Percentiles rank a stretch among this genome's conserved stretches.
Evolutionary conservation across 768 basidiomycete species (phyloP).

Genomic region (Lactarius vividus): DNA sequence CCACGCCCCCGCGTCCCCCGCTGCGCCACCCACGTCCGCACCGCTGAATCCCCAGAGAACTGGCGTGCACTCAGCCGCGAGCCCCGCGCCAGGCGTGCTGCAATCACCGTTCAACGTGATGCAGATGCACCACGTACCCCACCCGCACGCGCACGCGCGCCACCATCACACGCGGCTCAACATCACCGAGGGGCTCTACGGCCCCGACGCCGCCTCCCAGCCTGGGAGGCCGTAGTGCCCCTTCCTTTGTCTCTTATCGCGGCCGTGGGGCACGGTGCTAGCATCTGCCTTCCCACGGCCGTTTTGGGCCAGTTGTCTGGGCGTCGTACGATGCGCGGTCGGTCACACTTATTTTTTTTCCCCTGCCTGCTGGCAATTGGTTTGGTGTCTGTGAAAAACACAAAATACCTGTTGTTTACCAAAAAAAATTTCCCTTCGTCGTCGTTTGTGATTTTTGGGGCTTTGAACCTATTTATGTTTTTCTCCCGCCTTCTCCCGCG

Average conservation of each 20-base stretch:
- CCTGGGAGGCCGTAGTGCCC: slow-evolving; percentile 8
- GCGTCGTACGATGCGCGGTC: neutral
- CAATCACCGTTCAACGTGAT: slow-evolving; percentile 55
- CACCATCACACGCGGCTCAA: slow-evolving; percentile 61
- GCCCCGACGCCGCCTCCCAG: slow-evolving; percentile 8
- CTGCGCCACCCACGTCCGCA: slow-evolving; percentile 10
- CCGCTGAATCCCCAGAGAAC: slow-evolving; percentile 11
- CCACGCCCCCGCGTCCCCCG: slow-evolving; percentile 7
- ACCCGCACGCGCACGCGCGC: slow-evolving; percentile 74
- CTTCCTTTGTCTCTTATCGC: neutral
- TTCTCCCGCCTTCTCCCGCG: neutral
- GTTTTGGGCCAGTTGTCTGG: neutral
- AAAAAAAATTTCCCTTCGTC: slow-evolving; percentile 1
- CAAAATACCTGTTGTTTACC: neutral
- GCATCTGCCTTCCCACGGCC: neutral
- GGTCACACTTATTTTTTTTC: neutral
- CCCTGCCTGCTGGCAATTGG: neutral
- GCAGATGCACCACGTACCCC: slow-evolving; percentile 79
- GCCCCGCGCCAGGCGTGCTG: slow-evolving; percentile 37
- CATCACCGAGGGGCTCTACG: slow-evolving; percentile 34
- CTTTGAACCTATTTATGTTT: slow-evolving; percentile 5
- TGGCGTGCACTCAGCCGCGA: slow-evolving; percentile 10
- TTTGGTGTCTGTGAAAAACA: neutral
- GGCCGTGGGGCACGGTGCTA: neutral
- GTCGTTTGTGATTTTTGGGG: slow-evolving; percentile 5